Percentiles rank a stretch among this genome's conserved stretches.
phyloP scores from a whole-genome alignment of 2,329 filamentous ascomycete genomes.

The Arthrinium phaeospermum region DNA sequence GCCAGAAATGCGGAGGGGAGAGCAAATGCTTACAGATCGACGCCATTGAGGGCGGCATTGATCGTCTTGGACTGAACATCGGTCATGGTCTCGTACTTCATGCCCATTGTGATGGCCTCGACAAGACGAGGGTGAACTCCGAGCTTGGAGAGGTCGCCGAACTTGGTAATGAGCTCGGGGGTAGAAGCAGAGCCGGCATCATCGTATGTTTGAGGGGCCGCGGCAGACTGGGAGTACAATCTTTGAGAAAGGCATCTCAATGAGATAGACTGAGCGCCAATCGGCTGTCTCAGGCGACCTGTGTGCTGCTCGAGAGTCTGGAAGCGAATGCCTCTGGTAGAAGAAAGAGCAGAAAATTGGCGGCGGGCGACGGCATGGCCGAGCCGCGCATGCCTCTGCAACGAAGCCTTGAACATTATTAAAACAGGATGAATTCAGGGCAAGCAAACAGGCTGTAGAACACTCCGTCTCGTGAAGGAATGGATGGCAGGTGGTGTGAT shows the following conservation, averaged over 20 bases:
- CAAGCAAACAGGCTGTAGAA: background rate
- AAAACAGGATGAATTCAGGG: background rate
- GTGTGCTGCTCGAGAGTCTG: conserved; percentile 22
- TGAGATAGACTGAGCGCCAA: background rate
- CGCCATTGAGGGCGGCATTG: conserved; percentile 76
- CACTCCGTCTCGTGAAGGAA: conserved; percentile 5
- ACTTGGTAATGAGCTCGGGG: conserved; percentile 43
- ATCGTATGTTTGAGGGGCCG: conserved; percentile 15
- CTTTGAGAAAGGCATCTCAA: conserved; percentile 17
- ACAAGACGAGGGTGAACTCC: conserved; percentile 71
- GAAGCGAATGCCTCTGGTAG: conserved; percentile 20
- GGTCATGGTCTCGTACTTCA: conserved; percentile 87
- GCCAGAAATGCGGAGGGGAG: background rate
- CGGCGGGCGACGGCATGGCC: conserved; percentile 23
- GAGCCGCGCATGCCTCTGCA: conserved; percentile 25
- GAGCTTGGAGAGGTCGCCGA: conserved; percentile 49
- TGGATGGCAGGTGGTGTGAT: background rate
- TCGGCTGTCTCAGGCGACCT: background rate
- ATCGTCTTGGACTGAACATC: conserved; percentile 89
- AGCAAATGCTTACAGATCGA: conserved; percentile 72
- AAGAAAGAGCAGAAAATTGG: conserved; percentile 24
- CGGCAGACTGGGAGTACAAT: conserved; percentile 23
- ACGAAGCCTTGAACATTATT: conserved; percentile 26
- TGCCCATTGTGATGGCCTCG: conserved; percentile 69
- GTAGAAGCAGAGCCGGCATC: conserved; percentile 17